phyloP scores from a whole-genome alignment of 2,329 filamentous ascomycete genomes.

The Penicillium sp. region DNA sequence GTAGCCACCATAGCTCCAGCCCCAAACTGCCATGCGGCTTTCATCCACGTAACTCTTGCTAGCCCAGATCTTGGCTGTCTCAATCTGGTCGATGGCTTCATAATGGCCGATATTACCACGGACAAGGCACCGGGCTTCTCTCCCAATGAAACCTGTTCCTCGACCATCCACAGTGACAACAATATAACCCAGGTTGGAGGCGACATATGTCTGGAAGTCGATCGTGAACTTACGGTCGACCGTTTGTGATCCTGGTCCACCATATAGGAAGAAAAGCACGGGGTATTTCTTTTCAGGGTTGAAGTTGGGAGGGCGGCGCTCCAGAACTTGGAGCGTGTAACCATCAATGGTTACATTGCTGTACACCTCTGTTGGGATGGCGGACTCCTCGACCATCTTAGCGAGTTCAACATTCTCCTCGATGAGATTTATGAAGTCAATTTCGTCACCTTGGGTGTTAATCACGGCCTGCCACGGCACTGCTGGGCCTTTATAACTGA shows the following conservation, averaged over 20 bases:
- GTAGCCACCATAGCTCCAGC: conserved; percentile 96
- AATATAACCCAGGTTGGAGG: conserved; percentile 76
- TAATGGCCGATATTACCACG: conserved; percentile 75
- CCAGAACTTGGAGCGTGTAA: conserved; percentile 63
- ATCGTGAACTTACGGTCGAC: conserved; percentile 73
- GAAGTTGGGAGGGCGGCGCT: conserved; percentile 84
- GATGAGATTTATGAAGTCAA: conserved; percentile 59
- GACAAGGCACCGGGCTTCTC: conserved; percentile 70
- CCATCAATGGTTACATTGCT: conserved; percentile 77
- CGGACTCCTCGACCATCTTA: conserved; percentile 61
- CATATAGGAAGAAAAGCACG: conserved; percentile 90
- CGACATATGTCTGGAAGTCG: conserved; percentile 84
- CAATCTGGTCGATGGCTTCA: conserved; percentile 85
- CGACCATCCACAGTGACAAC: conserved; percentile 91
- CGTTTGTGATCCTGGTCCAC: conserved; percentile 82
- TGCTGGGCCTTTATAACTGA: conserved; percentile 72
- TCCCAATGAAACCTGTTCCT: conserved; percentile 83
- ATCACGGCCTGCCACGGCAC: conserved; percentile 88
- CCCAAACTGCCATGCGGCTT: conserved; percentile 83
- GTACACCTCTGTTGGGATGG: conserved; percentile 74
- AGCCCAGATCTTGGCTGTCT: conserved; percentile 75
- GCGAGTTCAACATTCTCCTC: conserved; percentile 69
- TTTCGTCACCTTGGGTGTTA: conserved; percentile 63
- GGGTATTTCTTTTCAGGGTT: conserved; percentile 76
- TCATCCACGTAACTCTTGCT: conserved; percentile 73